These are phyloP conservation scores for Thermothelomyces thermophilus DNA, from an alignment of 2,329 filamentous ascomycete species.

Conservation along the genomic window DNA sequence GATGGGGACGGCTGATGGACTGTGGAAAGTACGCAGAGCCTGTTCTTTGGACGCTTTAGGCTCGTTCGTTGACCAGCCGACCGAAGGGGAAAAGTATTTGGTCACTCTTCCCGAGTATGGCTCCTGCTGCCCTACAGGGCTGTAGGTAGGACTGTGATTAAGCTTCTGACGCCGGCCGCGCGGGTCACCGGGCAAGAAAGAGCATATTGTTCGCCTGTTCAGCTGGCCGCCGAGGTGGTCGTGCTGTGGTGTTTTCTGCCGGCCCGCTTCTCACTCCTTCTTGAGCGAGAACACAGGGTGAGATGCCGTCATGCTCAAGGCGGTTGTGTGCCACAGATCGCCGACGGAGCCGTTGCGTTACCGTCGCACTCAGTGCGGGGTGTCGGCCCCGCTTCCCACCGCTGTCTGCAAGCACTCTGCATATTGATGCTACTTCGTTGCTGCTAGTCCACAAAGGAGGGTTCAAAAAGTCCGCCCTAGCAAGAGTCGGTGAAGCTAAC, in stretches of 20 bases:
- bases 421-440: background rate
- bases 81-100: too few species aligned
- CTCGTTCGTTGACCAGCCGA: too few species aligned
- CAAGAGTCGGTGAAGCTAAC: constrained; percentile 15
- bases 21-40: too few species aligned
- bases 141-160: background rate
- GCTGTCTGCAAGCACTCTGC: constrained; percentile 16
- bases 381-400: background rate
- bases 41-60: too few species aligned
- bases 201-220: background rate
- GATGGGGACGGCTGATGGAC: too few species aligned
- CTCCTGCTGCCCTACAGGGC: background rate
- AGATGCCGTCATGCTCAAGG: constrained; percentile 1
- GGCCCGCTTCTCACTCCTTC: background rate
- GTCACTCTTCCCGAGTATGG: background rate
- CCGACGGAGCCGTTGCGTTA: background rate
- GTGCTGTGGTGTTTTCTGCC: background rate
- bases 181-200: background rate
- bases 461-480: too few species aligned
- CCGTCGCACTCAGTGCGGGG: constrained; percentile 4
- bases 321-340: background rate
- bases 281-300: background rate
- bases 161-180: background rate
- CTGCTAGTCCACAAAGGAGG: background rate
- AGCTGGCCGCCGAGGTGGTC: background rate